Conservation (phyloP, 352 stramenopile genomes). For the Phytopythium aichiense region DNA sequence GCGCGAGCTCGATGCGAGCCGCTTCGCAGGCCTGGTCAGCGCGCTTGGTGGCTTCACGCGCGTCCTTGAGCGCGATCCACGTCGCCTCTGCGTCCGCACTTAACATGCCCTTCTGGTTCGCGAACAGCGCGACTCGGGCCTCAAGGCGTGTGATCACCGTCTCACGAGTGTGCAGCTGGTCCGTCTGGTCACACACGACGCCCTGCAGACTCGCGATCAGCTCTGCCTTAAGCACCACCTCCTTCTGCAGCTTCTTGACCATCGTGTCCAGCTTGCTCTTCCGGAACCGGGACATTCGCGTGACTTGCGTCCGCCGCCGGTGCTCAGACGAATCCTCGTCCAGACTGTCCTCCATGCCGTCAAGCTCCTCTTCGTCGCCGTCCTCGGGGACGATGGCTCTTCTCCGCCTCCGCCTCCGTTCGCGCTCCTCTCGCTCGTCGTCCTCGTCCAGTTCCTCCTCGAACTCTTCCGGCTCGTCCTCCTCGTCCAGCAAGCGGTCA, state of each 20-base stretch:
- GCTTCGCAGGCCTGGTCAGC: conserved; percentile 25
- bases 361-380: conserved; percentile 4
- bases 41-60: conserved; percentile 13
- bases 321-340: conserved; percentile 7
- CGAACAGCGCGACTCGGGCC: conserved; percentile 11
- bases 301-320: conserved; percentile 20
- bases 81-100: conserved; percentile 42
- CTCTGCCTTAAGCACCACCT: conserved; percentile 39
- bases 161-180: conserved; percentile 36
- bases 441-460: conserved; percentile 59
- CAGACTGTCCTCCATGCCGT: conserved; percentile 8
- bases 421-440: conserved; percentile 32
- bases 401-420: conserved; percentile 13
- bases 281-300: conserved; percentile 60
- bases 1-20: conserved; percentile 37
- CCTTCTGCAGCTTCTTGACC: conserved; percentile 54
- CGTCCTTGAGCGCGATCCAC: conserved; percentile 15
- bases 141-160: conserved; percentile 14
- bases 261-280: conserved; percentile 65
- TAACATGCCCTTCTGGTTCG: conserved; percentile 52
- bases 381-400: conserved; percentile 15
- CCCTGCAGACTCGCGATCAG: conserved; percentile 44
- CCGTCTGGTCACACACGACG: conserved; percentile 51
- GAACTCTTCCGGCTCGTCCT: conserved; percentile 57
- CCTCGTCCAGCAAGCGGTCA: conserved; percentile 44